A percentile compares a stretch with the other conserved stretches of the same genome.
phyloP scores from a whole-genome alignment of 2,329 filamentous ascomycete genomes.

The Madurella fahalii region DNA sequence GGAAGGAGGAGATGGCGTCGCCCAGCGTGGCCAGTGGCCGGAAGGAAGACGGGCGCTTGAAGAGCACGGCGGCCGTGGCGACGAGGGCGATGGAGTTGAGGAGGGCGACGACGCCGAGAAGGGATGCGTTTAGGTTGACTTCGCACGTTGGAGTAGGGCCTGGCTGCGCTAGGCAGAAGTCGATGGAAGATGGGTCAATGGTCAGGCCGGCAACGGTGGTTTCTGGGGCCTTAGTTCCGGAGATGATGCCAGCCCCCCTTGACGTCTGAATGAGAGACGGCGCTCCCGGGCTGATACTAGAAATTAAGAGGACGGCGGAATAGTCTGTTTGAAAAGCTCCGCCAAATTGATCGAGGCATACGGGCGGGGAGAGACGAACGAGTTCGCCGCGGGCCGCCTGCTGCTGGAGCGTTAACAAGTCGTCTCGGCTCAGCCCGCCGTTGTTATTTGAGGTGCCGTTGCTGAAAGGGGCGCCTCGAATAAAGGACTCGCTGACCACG shows the following conservation, averaged over 20 bases:
- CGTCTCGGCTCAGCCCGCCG: conserved; percentile 32
- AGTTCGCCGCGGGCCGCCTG: conserved; percentile 30
- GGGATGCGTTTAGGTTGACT: conserved; percentile 40
- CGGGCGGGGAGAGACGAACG: conserved; percentile 29
- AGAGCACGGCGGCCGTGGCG: conserved; percentile 30
- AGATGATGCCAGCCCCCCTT: conserved; percentile 1
- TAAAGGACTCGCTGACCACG: conserved; percentile 35
- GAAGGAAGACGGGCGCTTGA: conserved; percentile 32
- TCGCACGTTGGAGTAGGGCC: conserved; percentile 32
- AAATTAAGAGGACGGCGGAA: conserved; percentile 34
- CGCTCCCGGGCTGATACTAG: conserved; percentile 23
- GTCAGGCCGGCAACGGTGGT: conserved; percentile 10
- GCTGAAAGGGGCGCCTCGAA: conserved; percentile 36
- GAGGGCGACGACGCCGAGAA: conserved; percentile 42
- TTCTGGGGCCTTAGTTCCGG: neutral
- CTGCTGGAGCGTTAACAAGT: conserved; percentile 36
- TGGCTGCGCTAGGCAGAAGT: conserved; percentile 33
- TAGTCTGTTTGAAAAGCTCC: conserved; percentile 33
- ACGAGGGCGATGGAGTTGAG: conserved; percentile 39
- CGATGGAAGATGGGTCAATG: conserved; percentile 27
- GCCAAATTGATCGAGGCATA: conserved; percentile 33
- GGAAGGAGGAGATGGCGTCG: conserved; percentile 49
- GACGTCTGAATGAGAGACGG: conserved; percentile 35
- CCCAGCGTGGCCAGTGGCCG: conserved; percentile 47
- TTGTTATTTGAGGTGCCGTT: conserved; percentile 33